These are phyloP conservation scores for Orbilia blumenaviensis DNA, from an alignment of 2,329 filamentous ascomycete species.

Conservation along the genomic window DNA sequence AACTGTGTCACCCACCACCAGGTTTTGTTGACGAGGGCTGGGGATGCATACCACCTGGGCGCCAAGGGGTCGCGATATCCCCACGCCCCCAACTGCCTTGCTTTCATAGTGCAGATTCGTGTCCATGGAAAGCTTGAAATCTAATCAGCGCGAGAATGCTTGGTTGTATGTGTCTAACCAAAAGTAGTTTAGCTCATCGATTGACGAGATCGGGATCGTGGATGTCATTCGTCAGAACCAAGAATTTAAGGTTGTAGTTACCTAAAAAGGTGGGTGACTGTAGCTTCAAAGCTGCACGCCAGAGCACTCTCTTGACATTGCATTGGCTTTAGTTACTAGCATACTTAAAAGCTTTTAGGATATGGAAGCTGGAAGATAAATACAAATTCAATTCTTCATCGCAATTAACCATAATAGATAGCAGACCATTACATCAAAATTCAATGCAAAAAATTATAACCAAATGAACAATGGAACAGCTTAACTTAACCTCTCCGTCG, in stretches of 20 bases:
- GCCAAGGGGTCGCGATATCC: constrained; percentile 13
- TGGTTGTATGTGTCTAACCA: not conserved
- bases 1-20: not conserved
- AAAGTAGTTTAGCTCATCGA: not conserved
- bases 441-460: no score
- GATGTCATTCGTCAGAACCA: not conserved
- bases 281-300: not conserved
- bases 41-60: not conserved
- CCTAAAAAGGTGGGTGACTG: not conserved
- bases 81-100: not conserved
- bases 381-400: not conserved
- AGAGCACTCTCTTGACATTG: not conserved
- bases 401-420: no score
- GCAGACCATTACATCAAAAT: no score
- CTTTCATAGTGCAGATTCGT: not conserved
- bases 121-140: not conserved
- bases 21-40: constrained; percentile 3
- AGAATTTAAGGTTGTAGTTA: not conserved
- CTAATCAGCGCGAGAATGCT: not conserved
- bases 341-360: no score
- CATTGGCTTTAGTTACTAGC: no score
- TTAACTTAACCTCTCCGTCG: no score
- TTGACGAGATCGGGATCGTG: constrained; percentile 5
- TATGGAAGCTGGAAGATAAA: no score
- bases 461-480: no score